Conservation (phyloP, 2,329 filamentous ascomycete genomes). For the Pseudogymnoascus pannorum region DNA sequence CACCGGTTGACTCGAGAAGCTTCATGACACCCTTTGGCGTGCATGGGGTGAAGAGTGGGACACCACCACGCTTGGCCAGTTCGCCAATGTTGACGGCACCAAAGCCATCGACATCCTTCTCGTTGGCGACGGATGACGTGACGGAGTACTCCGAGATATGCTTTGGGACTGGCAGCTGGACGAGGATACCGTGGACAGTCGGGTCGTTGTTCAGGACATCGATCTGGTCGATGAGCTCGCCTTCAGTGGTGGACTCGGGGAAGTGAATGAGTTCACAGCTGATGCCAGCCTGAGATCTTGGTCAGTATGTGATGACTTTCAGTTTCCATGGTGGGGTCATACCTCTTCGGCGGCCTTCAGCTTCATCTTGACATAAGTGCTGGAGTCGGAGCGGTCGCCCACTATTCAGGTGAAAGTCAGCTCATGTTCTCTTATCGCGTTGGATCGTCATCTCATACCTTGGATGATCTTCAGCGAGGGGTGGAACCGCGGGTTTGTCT, state of each 20-base stretch:
- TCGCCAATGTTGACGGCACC: conserved; percentile 92
- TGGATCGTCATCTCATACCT: conserved; percentile 45
- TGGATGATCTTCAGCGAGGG: conserved; percentile 92
- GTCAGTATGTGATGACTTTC: conserved; percentile 12
- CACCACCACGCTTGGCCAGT: conserved; percentile 88
- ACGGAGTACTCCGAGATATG: conserved; percentile 86
- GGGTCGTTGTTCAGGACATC: conserved; percentile 79
- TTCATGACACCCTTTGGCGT: conserved; percentile 97
- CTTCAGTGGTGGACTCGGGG: conserved; percentile 71
- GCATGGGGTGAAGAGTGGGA: conserved; percentile 85
- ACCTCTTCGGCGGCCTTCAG: conserved; percentile 92
- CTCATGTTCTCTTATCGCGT: conserved; percentile 14
- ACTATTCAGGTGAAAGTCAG: conserved; percentile 45
- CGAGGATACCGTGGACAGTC: conserved; percentile 80
- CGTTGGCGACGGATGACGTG: conserved; percentile 82
- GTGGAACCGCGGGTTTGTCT: conserved; percentile 76
- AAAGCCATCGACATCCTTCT: conserved; percentile 98
- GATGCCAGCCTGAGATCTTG: conserved; percentile 71
- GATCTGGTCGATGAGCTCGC: conserved; percentile 79
- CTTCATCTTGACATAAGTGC: conserved; percentile 99
- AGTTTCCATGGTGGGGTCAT: conserved; percentile 21
- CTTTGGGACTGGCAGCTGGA: conserved; percentile 83
- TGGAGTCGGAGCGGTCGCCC: conserved; percentile 85
- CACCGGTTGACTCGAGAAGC: conserved; percentile 72
- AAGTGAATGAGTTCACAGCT: conserved; percentile 79